Conservation (phyloP, 1,284 basidiomycete species). For the Ceratobasidium sp. region DNA sequence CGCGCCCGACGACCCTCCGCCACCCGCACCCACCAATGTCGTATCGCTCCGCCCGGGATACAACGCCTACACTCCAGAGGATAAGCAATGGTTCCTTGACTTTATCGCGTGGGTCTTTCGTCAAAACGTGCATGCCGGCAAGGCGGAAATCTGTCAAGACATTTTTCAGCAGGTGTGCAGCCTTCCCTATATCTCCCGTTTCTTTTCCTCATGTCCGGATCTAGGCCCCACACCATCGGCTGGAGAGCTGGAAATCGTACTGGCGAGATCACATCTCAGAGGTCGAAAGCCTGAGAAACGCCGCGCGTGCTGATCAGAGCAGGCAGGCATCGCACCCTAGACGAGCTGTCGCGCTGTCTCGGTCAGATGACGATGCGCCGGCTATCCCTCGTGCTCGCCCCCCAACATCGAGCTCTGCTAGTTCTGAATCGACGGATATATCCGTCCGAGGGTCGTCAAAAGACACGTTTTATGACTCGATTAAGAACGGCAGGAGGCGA, state of each 20-base stretch:
- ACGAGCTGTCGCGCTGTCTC: background rate
- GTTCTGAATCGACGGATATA: constrained; percentile 11
- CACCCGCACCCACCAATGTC: constrained; percentile 31
- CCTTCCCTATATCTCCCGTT: background rate
- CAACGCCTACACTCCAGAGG: constrained; percentile 28
- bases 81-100: constrained; percentile 39
- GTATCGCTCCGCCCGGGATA: constrained; percentile 40
- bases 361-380: background rate
- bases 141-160: constrained; percentile 42
- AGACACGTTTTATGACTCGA: constrained; percentile 16
- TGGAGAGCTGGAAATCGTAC: constrained; percentile 40
- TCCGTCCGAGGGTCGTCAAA: constrained; percentile 8
- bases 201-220: constrained; percentile 1
- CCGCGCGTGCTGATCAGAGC: constrained; percentile 5
- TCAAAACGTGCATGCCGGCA: constrained; percentile 39
- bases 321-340: background rate
- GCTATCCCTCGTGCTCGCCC: background rate
- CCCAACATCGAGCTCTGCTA: background rate
- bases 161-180: constrained; percentile 41
- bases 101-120: constrained; percentile 40
- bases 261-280: constrained; percentile 42
- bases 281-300: constrained; percentile 23
- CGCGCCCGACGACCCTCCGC: constrained; percentile 33
- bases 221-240: constrained; percentile 40
- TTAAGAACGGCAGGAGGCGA: constrained; percentile 9